Evolutionary conservation across 176 grass and related monocot species (phyloP).

Genomic region (Dendrocalamus sinicus): DNA sequence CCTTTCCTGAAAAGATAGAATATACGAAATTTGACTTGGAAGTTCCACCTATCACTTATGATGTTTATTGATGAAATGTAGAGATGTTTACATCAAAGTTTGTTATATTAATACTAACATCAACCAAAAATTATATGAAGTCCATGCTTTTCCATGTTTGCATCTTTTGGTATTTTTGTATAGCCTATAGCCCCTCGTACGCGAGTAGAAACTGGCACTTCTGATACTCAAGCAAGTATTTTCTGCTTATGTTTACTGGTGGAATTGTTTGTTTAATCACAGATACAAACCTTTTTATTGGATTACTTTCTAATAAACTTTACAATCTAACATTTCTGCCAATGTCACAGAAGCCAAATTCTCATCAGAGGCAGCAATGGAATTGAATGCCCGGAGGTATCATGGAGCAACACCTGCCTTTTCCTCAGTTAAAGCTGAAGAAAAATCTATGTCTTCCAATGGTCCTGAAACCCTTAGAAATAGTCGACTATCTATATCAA

Average conservation of each 20-base stretch:
- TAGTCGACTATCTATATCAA: constrained; percentile 8
- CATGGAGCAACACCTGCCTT: constrained; percentile 6
- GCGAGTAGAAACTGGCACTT: neutral
- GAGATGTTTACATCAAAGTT: constrained; percentile 1
- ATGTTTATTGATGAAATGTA: constrained; percentile 14
- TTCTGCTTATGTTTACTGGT: neutral
- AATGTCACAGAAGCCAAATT: constrained; percentile 37
- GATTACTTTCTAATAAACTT: constrained; percentile 3
- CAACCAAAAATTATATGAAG: neutral
- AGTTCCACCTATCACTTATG: neutral
- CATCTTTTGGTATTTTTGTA: neutral
- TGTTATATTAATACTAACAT: constrained; percentile 17
- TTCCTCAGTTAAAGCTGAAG: neutral
- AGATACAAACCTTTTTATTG: neutral
- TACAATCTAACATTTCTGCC: constrained; percentile 20
- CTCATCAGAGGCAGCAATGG: constrained; percentile 40
- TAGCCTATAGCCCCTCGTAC: neutral
- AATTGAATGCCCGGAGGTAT: constrained; percentile 24
- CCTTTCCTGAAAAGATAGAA: neutral
- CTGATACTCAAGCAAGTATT: neutral
- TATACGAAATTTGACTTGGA: neutral
- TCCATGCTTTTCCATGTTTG: constrained; percentile 16
- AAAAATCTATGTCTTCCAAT: neutral
- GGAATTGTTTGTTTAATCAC: neutral
- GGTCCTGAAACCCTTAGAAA: neutral